Percentiles rank a stretch among this genome's conserved stretches.
These are phyloP conservation scores for Simmondsia chinensis DNA, from an alignment of 148 eudicot species.

Conservation along the genomic window DNA sequence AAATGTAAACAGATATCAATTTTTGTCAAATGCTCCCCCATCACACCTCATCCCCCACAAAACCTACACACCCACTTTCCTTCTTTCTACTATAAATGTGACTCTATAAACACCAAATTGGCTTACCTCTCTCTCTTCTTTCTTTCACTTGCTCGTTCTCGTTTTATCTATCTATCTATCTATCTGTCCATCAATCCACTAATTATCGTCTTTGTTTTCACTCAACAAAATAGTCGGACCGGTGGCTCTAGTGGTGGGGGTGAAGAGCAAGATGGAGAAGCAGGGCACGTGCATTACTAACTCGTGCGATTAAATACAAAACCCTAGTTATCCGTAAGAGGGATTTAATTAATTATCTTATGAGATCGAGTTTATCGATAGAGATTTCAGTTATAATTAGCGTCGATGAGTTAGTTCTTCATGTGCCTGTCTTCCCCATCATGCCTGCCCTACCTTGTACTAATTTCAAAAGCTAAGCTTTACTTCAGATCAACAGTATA, in stretches of 20 bases:
- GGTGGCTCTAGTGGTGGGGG: too few relatives aligned
- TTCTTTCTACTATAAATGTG: slow-evolving; percentile 12
- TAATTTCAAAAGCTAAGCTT: too few relatives aligned
- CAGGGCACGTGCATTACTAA: slow-evolving; percentile 99
- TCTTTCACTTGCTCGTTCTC: background rate
- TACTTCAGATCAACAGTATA: too few relatives aligned
- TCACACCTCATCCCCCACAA: slow-evolving; percentile 15
- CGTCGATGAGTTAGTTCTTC: slow-evolving; percentile 65
- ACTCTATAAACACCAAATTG: slow-evolving; percentile 4
- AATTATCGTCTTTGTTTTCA: too few relatives aligned
- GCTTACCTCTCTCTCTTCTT: slow-evolving; percentile 11
- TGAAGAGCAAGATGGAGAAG: slow-evolving; percentile 98
- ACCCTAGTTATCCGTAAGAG: too few relatives aligned
- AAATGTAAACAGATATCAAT: too few relatives aligned
- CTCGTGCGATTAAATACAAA: slow-evolving; percentile 22
- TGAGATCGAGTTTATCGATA: too few relatives aligned
- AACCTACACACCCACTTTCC: slow-evolving; percentile 1
- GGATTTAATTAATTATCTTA: too few relatives aligned
- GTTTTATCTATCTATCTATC: too few relatives aligned
- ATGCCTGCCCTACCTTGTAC: slow-evolving; percentile 68
- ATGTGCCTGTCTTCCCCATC: slow-evolving; percentile 99
- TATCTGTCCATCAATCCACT: too few relatives aligned
- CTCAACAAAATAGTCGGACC: too few relatives aligned
- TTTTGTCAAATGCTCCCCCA: background rate
- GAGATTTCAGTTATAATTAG: background rate